Conservation (phyloP, 495 filamentous ascomycete genomes). For the Xylaria curta region DNA sequence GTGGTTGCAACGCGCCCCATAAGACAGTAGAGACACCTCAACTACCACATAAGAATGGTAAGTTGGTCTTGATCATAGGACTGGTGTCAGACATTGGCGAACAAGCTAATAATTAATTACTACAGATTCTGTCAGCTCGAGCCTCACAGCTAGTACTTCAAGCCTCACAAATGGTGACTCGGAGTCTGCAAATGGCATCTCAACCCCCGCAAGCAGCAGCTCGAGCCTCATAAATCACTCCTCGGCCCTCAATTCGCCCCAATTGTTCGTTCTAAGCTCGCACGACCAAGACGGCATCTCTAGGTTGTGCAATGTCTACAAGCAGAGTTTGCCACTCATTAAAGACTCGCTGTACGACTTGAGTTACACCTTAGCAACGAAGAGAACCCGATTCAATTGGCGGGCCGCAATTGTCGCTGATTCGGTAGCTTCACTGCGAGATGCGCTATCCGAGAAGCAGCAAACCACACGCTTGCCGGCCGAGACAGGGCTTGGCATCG, state of each 20-base stretch:
- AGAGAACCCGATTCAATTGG: conserved; percentile 4
- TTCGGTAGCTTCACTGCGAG: conserved; percentile 1
- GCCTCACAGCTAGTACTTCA: neutral
- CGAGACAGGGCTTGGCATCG: conserved; percentile 22
- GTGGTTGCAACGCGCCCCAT: neutral
- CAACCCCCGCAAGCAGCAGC: neutral
- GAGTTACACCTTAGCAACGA: neutral
- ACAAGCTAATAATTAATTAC: neutral
- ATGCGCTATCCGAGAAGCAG: conserved; percentile 1
- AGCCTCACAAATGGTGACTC: neutral
- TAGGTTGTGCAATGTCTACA: neutral
- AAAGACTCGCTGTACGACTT: conserved; percentile 7
- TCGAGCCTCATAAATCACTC: neutral
- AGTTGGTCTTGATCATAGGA: neutral
- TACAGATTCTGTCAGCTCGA: neutral
- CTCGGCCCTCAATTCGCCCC: neutral
- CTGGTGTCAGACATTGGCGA: neutral
- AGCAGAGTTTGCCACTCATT: conserved; percentile 1
- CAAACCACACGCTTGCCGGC: neutral
- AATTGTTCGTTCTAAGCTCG: neutral
- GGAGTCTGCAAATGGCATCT: neutral
- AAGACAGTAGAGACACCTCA: neutral
- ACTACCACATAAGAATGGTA: neutral
- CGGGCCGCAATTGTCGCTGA: neutral
- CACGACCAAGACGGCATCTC: conserved; percentile 6